phyloP scores from a whole-genome alignment of 768 basidiomycete species.

The Gloeopeniophorella convolvens region DNA sequence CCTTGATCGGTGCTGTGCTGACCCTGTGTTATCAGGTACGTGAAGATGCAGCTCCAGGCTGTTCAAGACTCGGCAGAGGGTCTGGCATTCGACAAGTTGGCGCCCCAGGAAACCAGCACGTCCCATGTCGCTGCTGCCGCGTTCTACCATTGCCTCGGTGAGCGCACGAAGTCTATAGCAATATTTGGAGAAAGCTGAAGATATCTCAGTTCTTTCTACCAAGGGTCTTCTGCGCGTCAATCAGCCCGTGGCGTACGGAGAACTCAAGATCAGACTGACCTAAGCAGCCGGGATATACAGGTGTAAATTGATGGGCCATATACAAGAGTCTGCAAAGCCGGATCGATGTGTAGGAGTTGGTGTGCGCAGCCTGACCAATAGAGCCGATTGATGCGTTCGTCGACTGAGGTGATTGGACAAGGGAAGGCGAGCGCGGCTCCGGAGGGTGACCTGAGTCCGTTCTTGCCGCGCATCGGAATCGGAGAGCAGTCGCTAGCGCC shows the following conservation, averaged over 20 bases:
- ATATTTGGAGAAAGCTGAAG: neutral
- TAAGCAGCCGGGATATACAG: constrained; percentile 25
- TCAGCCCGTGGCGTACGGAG: constrained; percentile 56
- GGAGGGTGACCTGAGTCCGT: constrained; percentile 14
- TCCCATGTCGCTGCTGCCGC: constrained; percentile 74
- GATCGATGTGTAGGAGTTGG: neutral
- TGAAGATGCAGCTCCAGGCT: constrained; percentile 65
- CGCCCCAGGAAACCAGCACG: constrained; percentile 59
- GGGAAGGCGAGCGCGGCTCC: neutral
- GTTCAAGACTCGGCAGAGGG: constrained; percentile 40
- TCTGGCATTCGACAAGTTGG: constrained; percentile 60
- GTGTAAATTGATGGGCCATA: too few relatives aligned
- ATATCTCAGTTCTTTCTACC: constrained; percentile 58
- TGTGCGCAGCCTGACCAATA: too few relatives aligned
- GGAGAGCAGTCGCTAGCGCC: neutral
- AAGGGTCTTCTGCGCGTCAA: constrained; percentile 60
- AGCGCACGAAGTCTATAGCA: constrained; percentile 3
- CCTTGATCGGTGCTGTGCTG: neutral
- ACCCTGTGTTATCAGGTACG: constrained; percentile 45
- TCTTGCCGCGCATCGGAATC: neutral
- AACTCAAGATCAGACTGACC: constrained; percentile 37
- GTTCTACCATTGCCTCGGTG: constrained; percentile 83
- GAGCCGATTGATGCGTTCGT: neutral
- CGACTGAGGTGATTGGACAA: neutral
- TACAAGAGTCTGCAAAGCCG: too few relatives aligned